A percentile compares a stretch with the other conserved stretches of the same genome.
Conservation (phyloP, 2,329 filamentous ascomycete genomes). For the Fusarium nurragi region DNA sequence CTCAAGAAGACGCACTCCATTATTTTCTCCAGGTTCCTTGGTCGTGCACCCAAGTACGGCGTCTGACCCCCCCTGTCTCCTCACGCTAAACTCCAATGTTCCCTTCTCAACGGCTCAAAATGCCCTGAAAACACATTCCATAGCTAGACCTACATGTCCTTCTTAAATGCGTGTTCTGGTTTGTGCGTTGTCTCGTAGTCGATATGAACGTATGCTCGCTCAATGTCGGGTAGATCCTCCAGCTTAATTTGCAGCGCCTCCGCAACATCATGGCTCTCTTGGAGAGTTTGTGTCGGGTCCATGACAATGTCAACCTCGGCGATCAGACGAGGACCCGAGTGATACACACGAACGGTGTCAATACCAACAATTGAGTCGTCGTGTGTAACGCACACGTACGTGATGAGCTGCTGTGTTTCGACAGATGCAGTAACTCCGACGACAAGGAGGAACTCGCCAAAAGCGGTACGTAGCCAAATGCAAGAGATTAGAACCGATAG, state of each 20-base stretch:
- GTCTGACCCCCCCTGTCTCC: conserved; percentile 23
- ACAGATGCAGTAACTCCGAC: conserved; percentile 90
- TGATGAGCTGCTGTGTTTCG: conserved; percentile 90
- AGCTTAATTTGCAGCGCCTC: conserved; percentile 95
- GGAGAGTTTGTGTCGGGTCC: conserved; percentile 76
- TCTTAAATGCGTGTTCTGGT: conserved; percentile 78
- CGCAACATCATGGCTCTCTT: conserved; percentile 88
- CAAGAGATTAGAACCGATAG: conserved; percentile 80
- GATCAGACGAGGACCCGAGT: conserved; percentile 86
- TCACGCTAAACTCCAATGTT: background rate
- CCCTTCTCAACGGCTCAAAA: conserved; percentile 14
- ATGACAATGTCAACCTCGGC: conserved; percentile 98
- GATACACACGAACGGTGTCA: conserved; percentile 94
- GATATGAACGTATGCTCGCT: conserved; percentile 95
- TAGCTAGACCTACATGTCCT: conserved; percentile 59
- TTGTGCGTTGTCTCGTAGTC: conserved; percentile 97
- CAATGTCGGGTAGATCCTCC: conserved; percentile 89
- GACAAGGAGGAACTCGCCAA: conserved; percentile 87
- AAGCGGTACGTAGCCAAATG: conserved; percentile 87
- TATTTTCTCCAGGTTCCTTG: conserved; percentile 6
- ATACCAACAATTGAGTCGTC: conserved; percentile 83
- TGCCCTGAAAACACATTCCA: conserved; percentile 13
- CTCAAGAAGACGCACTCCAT: background rate
- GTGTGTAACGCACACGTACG: conserved; percentile 91
- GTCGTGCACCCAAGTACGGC: conserved; percentile 7